These are phyloP conservation scores for Meira miltonrushii DNA, from an alignment of 1,284 basidiomycete species.

Conservation along the genomic window DNA sequence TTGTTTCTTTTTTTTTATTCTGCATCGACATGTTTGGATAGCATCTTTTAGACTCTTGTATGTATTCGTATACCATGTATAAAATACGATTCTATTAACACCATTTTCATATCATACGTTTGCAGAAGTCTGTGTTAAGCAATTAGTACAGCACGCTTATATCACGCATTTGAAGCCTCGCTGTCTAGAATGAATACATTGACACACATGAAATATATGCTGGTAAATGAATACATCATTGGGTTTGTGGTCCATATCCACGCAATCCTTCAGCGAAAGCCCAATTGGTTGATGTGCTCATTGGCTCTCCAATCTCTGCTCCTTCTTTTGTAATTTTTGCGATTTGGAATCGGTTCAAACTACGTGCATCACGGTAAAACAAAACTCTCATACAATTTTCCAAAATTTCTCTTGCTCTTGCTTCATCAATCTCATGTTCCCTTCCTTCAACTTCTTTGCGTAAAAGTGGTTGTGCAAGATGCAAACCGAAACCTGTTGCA, in stretches of 20 bases:
- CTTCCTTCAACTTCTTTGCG: slow-evolving; percentile 80
- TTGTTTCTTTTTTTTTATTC: too few relatives aligned
- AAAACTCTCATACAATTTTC: slow-evolving; percentile 87
- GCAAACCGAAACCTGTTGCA: slow-evolving; percentile 91
- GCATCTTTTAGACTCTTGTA: too few relatives aligned
- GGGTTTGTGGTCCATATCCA: slow-evolving; percentile 58
- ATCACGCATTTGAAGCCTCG: too few relatives aligned
- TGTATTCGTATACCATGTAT: too few relatives aligned
- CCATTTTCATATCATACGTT: too few relatives aligned
- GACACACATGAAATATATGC: too few relatives aligned
- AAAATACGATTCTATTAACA: too few relatives aligned
- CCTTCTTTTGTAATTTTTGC: slow-evolving; percentile 78
- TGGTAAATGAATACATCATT: slow-evolving; percentile 21
- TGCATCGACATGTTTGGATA: too few relatives aligned
- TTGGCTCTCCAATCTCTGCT: slow-evolving; percentile 73
- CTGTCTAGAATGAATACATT: too few relatives aligned
- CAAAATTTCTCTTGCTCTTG: slow-evolving; percentile 73
- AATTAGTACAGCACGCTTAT: too few relatives aligned
- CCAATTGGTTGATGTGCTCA: slow-evolving; percentile 75
- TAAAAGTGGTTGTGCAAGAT: slow-evolving; percentile 88
- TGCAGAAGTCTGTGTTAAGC: too few relatives aligned
- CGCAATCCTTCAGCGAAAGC: slow-evolving; percentile 84
- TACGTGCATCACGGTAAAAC: slow-evolving; percentile 93
- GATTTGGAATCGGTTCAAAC: slow-evolving; percentile 97
- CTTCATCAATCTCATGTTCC: slow-evolving; percentile 70